Evolutionary conservation across 495 filamentous ascomycete species (phyloP).

Genomic region (Penicillium herquei): DNA sequence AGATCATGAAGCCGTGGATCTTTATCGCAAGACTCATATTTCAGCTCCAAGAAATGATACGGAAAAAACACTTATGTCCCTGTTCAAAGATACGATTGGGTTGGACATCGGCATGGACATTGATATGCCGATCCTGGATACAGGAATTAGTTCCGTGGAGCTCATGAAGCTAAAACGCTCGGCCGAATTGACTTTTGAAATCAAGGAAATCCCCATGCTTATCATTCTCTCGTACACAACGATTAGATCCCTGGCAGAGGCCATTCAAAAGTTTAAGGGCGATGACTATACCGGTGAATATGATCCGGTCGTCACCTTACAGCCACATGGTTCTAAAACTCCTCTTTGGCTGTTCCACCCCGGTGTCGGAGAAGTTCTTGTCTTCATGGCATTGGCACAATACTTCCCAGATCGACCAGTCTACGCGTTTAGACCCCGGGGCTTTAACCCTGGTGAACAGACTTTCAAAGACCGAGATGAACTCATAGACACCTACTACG

Average conservation of each 20-base stretch:
- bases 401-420: constrained; percentile 50
- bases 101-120: constrained; percentile 22
- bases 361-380: constrained; percentile 54
- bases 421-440: constrained; percentile 53
- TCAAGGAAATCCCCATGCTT: constrained; percentile 32
- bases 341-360: constrained; percentile 60
- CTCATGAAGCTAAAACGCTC: constrained; percentile 31
- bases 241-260: constrained; percentile 26
- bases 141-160: constrained; percentile 46
- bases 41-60: constrained; percentile 4
- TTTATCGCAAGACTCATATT: not conserved
- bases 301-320: constrained; percentile 16
- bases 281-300: constrained; percentile 23
- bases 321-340: constrained; percentile 36
- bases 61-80: constrained; percentile 10
- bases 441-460: constrained; percentile 43
- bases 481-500: constrained; percentile 36
- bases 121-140: constrained; percentile 29
- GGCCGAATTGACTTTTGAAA: constrained; percentile 9
- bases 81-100: constrained; percentile 19
- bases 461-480: constrained; percentile 37
- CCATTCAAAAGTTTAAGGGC: constrained; percentile 16
- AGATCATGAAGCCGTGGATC: not conserved
- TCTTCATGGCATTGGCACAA: constrained; percentile 52
- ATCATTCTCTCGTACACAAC: constrained; percentile 41